Conservation (phyloP, 352 stramenopile species). For the Globisporangium uncinulatum region DNA sequence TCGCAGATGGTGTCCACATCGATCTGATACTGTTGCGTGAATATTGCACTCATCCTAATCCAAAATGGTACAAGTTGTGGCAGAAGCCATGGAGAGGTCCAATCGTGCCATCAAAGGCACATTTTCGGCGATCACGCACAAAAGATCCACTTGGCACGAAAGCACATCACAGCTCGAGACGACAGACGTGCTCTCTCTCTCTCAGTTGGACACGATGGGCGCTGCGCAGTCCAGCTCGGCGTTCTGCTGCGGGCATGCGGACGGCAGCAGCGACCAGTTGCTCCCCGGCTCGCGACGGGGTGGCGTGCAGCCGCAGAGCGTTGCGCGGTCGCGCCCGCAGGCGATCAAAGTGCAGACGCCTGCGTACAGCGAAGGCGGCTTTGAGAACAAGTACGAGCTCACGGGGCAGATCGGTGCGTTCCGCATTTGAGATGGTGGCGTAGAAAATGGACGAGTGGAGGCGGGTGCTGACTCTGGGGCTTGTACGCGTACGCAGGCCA, state of each 20-base stretch:
- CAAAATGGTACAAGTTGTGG: too few species aligned
- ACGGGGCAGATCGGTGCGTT: conserved; percentile 72
- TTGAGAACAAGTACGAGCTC: conserved; percentile 84
- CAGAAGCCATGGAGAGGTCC: too few species aligned
- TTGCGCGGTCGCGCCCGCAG: conserved; percentile 28
- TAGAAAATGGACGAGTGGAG: too few species aligned
- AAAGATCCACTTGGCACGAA: too few species aligned
- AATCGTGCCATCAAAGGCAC: too few species aligned
- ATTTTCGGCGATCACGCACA: too few species aligned
- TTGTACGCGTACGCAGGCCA: conserved; percentile 34
- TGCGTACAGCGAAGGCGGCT: conserved; percentile 57
- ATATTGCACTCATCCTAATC: too few species aligned
- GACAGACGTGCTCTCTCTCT: too few species aligned
- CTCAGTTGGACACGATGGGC: conserved; percentile 18
- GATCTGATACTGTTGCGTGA: conserved; percentile 20
- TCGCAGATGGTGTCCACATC: conserved; percentile 31
- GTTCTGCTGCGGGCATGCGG: conserved; percentile 39
- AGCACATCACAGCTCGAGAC: too few species aligned
- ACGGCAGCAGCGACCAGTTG: conserved; percentile 27
- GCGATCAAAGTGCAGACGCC: conserved; percentile 68
- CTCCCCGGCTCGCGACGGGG: conserved; percentile 34
- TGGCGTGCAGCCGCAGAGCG: conserved; percentile 29
- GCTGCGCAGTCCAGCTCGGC: conserved; percentile 32
- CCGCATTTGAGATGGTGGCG: too few species aligned
- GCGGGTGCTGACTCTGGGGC: too few species aligned